Evolutionary conservation across 192 early-diverging fungal species (phyloP).

Genomic region (Mortierella claussenii): DNA sequence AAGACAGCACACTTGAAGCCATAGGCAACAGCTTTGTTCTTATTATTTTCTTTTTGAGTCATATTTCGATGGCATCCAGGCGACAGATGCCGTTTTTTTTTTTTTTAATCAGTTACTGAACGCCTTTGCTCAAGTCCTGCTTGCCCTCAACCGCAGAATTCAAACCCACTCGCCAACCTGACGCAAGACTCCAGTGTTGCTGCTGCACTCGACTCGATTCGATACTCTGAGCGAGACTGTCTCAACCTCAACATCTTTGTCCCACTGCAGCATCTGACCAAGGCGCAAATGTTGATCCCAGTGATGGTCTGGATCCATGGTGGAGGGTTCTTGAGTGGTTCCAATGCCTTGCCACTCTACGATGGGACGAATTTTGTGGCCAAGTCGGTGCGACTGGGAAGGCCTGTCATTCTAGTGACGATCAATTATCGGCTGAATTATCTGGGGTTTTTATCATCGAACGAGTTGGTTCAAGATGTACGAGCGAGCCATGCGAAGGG

Average conservation of each 20-base stretch:
- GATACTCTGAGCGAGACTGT: slow-evolving; percentile 21
- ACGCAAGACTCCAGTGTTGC: neutral
- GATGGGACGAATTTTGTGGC: slow-evolving; percentile 30
- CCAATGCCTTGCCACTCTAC: slow-evolving; percentile 11
- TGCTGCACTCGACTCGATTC: neutral
- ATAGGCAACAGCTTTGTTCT: too few species aligned
- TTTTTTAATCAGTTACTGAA: neutral
- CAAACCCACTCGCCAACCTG: slow-evolving; percentile 6
- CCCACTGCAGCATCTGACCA: slow-evolving; percentile 7
- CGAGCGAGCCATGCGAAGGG: neutral
- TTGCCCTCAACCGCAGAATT: slow-evolving; percentile 14
- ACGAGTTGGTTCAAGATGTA: slow-evolving; percentile 14
- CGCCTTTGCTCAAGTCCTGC: slow-evolving; percentile 6
- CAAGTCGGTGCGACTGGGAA: slow-evolving; percentile 6
- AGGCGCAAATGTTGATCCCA: slow-evolving; percentile 10
- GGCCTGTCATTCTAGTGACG: slow-evolving; percentile 26
- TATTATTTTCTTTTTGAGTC: too few species aligned
- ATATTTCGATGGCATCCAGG: neutral
- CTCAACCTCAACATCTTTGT: slow-evolving; percentile 25
- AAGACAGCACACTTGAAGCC: neutral
- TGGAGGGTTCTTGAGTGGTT: slow-evolving; percentile 12
- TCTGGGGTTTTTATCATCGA: slow-evolving; percentile 37
- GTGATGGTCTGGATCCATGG: slow-evolving; percentile 34
- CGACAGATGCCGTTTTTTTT: neutral
- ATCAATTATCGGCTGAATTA: slow-evolving; percentile 42